These are phyloP conservation scores for Myriangium duriaei DNA, from an alignment of 2,329 filamentous ascomycete species.

Conservation along the genomic window DNA sequence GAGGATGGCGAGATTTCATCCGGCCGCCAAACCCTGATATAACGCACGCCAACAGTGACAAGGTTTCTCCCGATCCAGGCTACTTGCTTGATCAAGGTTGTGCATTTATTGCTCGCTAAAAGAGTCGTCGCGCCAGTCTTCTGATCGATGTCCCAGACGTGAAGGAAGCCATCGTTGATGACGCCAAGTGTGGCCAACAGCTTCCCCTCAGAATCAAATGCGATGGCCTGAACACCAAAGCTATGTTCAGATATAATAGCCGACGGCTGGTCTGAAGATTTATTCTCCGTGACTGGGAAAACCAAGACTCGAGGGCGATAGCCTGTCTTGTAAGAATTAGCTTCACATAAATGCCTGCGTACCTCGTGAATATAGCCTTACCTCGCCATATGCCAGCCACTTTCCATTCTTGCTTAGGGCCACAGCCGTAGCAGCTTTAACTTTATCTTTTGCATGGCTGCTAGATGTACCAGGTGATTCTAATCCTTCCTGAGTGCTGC, in stretches of 20 bases:
- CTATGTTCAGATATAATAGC: constrained; percentile 81
- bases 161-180: constrained; percentile 86
- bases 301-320: constrained; percentile 86
- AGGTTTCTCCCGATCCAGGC: constrained; percentile 78
- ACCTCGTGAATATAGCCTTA: too few species aligned
- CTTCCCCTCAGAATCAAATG: constrained; percentile 77
- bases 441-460: constrained; percentile 80
- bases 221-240: constrained; percentile 76
- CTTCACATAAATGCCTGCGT: not conserved
- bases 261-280: constrained; percentile 66
- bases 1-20: constrained; percentile 36
- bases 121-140: constrained; percentile 68
- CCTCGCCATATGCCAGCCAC: constrained; percentile 79
- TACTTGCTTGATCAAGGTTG: constrained; percentile 73
- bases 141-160: constrained; percentile 78
- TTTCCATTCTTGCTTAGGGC: constrained; percentile 77
- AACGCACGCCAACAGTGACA: constrained; percentile 77
- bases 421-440: constrained; percentile 88
- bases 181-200: constrained; percentile 81
- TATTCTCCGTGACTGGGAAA: constrained; percentile 66
- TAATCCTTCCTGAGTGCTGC: constrained; percentile 32
- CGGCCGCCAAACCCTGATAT: constrained; percentile 86
- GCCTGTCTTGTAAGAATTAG: constrained; percentile 47
- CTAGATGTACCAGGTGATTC: constrained; percentile 56
- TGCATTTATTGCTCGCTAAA: constrained; percentile 84